Evolutionary conservation across 495 filamentous ascomycete species (phyloP), one percentile per base, ranked within the genome.

Genomic region (Neurospora pannonica): DNA sequence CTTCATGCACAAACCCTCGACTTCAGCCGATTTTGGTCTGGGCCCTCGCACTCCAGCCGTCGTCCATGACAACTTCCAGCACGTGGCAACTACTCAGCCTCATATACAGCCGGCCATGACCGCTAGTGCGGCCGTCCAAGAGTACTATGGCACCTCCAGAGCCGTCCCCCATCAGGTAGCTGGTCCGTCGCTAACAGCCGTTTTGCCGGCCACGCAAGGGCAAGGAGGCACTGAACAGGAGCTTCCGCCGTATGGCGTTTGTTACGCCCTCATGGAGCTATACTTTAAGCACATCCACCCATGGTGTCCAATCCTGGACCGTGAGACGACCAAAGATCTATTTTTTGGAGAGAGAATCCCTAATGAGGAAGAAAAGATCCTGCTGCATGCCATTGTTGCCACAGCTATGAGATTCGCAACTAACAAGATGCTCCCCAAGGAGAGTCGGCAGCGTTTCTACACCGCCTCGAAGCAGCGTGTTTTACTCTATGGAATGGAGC

Each of bases 261-360:
- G 97, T 8, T 96, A 93, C 75, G 89, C 91, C 2, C 83, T 97
- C 34, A 91, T 92, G 8, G 93, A 97, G 78, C 85, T 97, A 3
- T 97, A 95, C 81, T 97, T 97, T 81, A 92, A 95, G 76, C 92
- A 96, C 75, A 89, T 97, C 79, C 95, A 97, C 79, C 92, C 93
- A 0, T 97, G 93, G 91, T 97, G 93, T 82, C 94, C 94, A 0
- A 95, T 97, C 28, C 85, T 97, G 21, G 93, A 97, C 81, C 89
- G 93, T 4, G 89, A 91, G 75, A 89, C 91, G 1, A 94, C 92
- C 0, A 80, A 97, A 9, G 92, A 97, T 77, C 88, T 90, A 8
- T 86, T 97, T n/a, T 97, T 97, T 77, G 92, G 92, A 0, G 84
- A 90, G 6, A 89, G 91, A 1, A 87, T 90, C 17, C 85, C 94